Percentiles rank a stretch among this genome's conserved stretches.
phyloP scores from a whole-genome alignment of 2,329 filamentous ascomycete genomes.

The Phialophora expanda region DNA sequence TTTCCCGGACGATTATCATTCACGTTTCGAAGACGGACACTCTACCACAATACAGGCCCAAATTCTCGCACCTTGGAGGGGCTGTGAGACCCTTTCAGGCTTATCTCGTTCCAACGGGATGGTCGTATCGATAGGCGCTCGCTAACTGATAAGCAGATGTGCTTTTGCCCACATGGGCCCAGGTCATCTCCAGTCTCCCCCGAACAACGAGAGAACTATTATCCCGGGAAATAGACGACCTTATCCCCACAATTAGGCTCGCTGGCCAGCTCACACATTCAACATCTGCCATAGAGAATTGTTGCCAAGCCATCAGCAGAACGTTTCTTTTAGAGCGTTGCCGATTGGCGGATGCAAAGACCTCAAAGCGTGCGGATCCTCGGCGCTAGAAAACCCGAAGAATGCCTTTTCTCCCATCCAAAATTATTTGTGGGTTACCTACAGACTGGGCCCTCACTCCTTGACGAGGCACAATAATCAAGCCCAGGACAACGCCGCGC shows the following conservation, averaged over 20 bases:
- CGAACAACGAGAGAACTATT: not conserved
- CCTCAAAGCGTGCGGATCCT: not conserved
- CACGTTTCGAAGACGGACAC: not conserved
- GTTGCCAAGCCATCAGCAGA: constrained; percentile 3
- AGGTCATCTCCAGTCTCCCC: not conserved
- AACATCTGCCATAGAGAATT: not conserved
- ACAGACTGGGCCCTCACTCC: not conserved
- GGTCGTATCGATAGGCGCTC: constrained; percentile 16
- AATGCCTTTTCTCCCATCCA: not conserved
- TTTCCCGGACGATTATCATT: not conserved
- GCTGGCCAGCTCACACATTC: not conserved
- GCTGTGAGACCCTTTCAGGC: not conserved
- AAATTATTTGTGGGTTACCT: not conserved
- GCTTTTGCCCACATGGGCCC: not conserved
- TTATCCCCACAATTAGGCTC: not conserved
- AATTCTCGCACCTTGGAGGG: not conserved
- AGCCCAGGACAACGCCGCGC: not conserved
- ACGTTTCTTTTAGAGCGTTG: constrained; percentile 16
- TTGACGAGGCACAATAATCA: not conserved
- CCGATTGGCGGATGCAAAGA: constrained; percentile 12
- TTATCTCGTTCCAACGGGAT: constrained; percentile 9
- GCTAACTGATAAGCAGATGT: constrained; percentile 16
- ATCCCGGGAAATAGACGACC: not conserved
- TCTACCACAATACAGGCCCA: no score
- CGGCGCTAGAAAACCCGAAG: not conserved